phyloP scores from a whole-genome alignment of 768 basidiomycete species.

The Tulasnella sp. region DNA sequence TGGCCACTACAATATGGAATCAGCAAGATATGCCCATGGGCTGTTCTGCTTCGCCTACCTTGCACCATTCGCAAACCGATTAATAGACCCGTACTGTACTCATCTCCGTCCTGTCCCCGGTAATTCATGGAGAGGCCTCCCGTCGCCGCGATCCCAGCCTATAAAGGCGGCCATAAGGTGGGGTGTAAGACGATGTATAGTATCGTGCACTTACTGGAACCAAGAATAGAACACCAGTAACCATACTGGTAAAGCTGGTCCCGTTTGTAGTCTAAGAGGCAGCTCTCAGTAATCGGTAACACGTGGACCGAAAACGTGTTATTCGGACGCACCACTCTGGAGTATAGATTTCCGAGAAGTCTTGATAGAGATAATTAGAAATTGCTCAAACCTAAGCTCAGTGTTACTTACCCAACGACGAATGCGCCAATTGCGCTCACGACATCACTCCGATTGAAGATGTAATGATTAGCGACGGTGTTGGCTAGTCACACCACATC shows the following conservation, averaged over 20 bases:
- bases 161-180: neutral
- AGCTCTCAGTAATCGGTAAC: neutral
- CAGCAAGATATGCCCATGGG: neutral
- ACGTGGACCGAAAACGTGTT: neutral
- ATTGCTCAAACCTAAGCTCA: neutral
- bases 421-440: slow-evolving; percentile 80
- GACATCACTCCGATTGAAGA: slow-evolving; percentile 72
- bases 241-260: slow-evolving; percentile 84
- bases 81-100: slow-evolving; percentile 56
- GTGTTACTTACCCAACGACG: slow-evolving; percentile 18
- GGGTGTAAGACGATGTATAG: neutral
- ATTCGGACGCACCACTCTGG: slow-evolving; percentile 48
- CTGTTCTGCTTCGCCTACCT: slow-evolving; percentile 37
- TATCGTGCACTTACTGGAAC: slow-evolving; percentile 54
- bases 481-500: slow-evolving; percentile 39
- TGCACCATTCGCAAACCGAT: slow-evolving; percentile 80
- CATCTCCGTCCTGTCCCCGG: slow-evolving; percentile 21
- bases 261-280: slow-evolving; percentile 28
- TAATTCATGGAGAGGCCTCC: slow-evolving; percentile 53
- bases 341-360: slow-evolving; percentile 66
- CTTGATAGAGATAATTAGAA: slow-evolving; percentile 36
- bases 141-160: slow-evolving; percentile 79
- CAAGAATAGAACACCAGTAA: slow-evolving; percentile 74
- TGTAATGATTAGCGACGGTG: slow-evolving; percentile 71
- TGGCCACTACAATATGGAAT: slow-evolving; percentile 39